Evolutionary conservation across 192 early-diverging fungal genomes (phyloP).

Genomic region (Kappamyces sp.): DNA sequence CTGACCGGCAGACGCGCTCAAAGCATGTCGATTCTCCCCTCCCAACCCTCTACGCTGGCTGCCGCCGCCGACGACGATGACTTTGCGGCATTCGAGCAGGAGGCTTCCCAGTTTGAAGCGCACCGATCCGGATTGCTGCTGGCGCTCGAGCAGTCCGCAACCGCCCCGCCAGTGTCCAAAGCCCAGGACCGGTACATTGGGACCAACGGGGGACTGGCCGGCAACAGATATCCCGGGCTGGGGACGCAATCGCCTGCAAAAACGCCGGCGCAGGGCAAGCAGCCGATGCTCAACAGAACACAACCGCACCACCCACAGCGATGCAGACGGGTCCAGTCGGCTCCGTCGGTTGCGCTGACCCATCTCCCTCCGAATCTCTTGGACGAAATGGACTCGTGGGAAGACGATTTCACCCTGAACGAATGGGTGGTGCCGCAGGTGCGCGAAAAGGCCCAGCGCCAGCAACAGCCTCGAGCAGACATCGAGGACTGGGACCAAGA

Average conservation of each 20-base stretch:
- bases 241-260: slow-evolving; percentile 1
- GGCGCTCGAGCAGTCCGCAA: neutral
- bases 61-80: no score
- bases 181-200: no score
- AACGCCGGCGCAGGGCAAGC: no score
- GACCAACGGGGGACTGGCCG: no score
- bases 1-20: neutral
- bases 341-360: slow-evolving; percentile 4
- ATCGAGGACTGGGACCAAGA: slow-evolving; percentile 11
- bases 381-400: slow-evolving; percentile 10
- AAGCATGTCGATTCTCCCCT: neutral
- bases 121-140: slow-evolving; percentile 4
- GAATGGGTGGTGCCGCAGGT: slow-evolving; percentile 4
- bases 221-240: slow-evolving; percentile 1
- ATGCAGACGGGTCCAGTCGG: slow-evolving; percentile 6
- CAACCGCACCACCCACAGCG: slow-evolving; percentile 6
- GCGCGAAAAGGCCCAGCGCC: neutral
- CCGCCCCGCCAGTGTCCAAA: no score
- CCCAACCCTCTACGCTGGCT: no score
- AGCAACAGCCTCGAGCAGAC: neutral
- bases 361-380: slow-evolving; percentile 3
- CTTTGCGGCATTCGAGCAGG: slow-evolving; percentile 8
- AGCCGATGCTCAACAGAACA: neutral
- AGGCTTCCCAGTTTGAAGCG: neutral
- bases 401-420: neutral